Evolutionary conservation across 2,329 filamentous ascomycete genomes (phyloP), one percentile per base, ranked within the genome.

Genomic region (Ophiostoma himal-ulmi): DNA sequence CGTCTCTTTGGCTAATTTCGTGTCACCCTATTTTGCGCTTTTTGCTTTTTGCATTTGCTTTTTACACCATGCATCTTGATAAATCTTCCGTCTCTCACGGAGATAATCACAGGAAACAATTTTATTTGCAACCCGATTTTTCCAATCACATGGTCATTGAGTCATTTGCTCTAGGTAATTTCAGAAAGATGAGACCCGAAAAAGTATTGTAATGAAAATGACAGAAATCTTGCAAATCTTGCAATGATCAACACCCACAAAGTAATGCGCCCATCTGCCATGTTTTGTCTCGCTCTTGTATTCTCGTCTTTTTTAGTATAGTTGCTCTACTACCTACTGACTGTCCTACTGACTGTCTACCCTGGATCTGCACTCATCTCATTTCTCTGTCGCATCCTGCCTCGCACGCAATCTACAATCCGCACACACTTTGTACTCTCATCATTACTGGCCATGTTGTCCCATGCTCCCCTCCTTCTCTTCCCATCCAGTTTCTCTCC

Each of bases 11-110:
- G 20, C n/a, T 13, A 26, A 26, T 26, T 3, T 17, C 44, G 10
- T 48, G 5, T 48, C 17, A n/a, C 44, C 30, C 30, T 30, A 30
- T n/a, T 11, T 13, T 39, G 17, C 17, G 17, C 44, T 48, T n/a
- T 48, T 22, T 57, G 8, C 17, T 4, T 13, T 11, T 57, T 5
- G 30, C 30, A 3, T 30, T 30, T 2, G 30, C 30, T 57, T 57
- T 57, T 57, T 57, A 57, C 52, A 57, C 30, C 52, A 57, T 22
- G 10, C 52, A 57, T 57, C 52, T 26, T 57, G 52, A 26, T 57
- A 57, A 57, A 30, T 57, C 30, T 57, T 57, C 52, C n/a, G 10
- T 57, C 44, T 5, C 44, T n/a, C 52, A 57, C 52, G 52, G 52
- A 57, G 52, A 57, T 57, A 57, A 57, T 26, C 52, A 57, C 3